A percentile compares a stretch with the other conserved stretches of the same genome.
Conservation (phyloP, 805 yeast species). For the Candida ipomoeae region DNA sequence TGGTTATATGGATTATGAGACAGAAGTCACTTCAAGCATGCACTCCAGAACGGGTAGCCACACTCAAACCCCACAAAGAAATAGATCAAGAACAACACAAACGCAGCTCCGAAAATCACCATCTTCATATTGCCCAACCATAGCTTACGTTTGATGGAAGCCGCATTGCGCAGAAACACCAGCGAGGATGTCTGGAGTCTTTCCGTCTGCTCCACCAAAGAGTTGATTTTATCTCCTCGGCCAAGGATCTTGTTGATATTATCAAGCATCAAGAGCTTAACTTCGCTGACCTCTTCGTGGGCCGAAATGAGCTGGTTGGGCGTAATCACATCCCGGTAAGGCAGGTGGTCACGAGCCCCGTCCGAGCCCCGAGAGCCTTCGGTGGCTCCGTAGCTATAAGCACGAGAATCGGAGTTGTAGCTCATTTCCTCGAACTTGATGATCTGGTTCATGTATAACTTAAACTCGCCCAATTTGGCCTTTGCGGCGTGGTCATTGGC, state of each 20-base stretch:
- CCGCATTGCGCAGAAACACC: constrained; percentile 67
- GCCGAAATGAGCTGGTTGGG: constrained; percentile 39
- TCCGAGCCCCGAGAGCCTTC: constrained; percentile 15
- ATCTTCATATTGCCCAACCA: constrained; percentile 63
- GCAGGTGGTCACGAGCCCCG: background rate
- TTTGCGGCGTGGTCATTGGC: constrained; percentile 15
- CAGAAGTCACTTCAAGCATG: background rate
- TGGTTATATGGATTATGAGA: no score
- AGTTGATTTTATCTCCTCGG: constrained; percentile 72
- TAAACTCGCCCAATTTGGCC: constrained; percentile 46
- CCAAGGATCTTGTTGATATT: constrained; percentile 67
- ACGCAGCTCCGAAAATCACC: constrained; percentile 22
- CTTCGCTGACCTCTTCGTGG: constrained; percentile 58
- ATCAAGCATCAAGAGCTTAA: constrained; percentile 64
- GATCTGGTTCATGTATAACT: constrained; percentile 52
- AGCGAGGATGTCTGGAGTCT: constrained; percentile 61
- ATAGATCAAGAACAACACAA: constrained; percentile 34
- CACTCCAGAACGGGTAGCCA: constrained; percentile 45
- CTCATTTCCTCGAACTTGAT: constrained; percentile 51
- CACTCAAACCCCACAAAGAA: constrained; percentile 48
- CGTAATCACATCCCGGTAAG: constrained; percentile 20
- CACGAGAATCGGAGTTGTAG: constrained; percentile 30
- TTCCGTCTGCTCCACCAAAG: constrained; percentile 76
- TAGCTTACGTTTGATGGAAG: constrained; percentile 56
- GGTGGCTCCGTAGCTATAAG: constrained; percentile 34